Evolutionary conservation across 768 basidiomycete species (phyloP).

Genomic region (Pleurotus sapidus): DNA sequence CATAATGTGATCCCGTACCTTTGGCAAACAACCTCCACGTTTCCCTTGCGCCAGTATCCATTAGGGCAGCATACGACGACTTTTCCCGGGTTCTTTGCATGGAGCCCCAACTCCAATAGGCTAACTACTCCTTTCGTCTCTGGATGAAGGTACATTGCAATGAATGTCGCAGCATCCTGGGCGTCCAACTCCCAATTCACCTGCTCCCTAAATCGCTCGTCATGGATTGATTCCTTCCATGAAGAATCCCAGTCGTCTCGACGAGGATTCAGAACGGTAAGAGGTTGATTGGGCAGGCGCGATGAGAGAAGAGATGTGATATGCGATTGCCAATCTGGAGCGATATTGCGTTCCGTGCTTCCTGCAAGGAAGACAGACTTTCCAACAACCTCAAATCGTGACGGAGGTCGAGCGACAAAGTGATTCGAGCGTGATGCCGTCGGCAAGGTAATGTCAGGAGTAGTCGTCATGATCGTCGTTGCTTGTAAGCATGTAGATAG

Average conservation of each 20-base stretch:
- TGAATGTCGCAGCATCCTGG: slow-evolving; percentile 9
- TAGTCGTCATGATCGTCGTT: no score
- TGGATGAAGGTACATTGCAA: slow-evolving; percentile 9
- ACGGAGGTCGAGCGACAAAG: neutral
- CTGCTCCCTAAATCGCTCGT: slow-evolving; percentile 5
- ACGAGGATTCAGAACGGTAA: slow-evolving; percentile 10
- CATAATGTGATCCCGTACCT: neutral
- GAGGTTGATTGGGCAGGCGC: slow-evolving; percentile 4
- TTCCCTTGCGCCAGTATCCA: slow-evolving; percentile 10
- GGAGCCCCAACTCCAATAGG: slow-evolving; percentile 9
- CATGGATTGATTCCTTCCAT: slow-evolving; percentile 8
- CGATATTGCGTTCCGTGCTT: neutral
- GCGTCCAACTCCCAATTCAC: slow-evolving; percentile 10
- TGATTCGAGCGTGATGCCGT: neutral
- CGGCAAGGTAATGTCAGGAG: no score
- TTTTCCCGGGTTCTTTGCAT: slow-evolving; percentile 5
- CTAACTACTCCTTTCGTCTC: slow-evolving; percentile 10
- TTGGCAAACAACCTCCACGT: slow-evolving; percentile 9
- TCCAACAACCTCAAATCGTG: neutral
- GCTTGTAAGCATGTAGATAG: no score
- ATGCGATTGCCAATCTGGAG: slow-evolving; percentile 9
- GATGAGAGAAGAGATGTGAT: neutral
- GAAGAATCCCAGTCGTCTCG: slow-evolving; percentile 6
- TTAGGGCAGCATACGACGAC: slow-evolving; percentile 10
- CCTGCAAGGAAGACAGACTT: slow-evolving; percentile 10